Evolutionary conservation across 202 grass and related monocot species (phyloP).

Genomic region (Zoysia matrella): DNA sequence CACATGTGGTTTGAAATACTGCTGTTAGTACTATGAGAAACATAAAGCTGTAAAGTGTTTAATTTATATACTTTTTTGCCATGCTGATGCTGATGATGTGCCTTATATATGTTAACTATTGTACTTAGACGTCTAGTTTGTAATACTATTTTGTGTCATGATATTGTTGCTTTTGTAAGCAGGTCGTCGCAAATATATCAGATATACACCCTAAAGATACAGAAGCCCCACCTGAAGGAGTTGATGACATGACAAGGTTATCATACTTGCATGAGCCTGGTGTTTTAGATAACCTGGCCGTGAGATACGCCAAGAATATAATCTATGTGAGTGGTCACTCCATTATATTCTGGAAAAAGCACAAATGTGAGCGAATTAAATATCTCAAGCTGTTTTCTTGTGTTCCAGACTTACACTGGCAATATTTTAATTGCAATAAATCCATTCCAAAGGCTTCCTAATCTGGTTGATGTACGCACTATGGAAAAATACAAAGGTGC

Average conservation of each 20-base stretch:
- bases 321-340: constrained; percentile 80
- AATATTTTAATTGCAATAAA: constrained; percentile 96
- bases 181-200: constrained; percentile 69
- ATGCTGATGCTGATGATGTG: constrained; percentile 1
- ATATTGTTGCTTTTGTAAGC: constrained; percentile 40
- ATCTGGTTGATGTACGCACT: constrained; percentile 67
- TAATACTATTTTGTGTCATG: constrained; percentile 22
- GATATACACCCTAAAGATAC: constrained; percentile 73
- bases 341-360: constrained; percentile 41
- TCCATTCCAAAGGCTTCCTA: constrained; percentile 91
- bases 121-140: constrained; percentile 18
- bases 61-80: constrained; percentile 5
- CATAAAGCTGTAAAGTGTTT: not conserved
- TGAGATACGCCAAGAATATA: constrained; percentile 77
- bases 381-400: constrained; percentile 48
- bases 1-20: constrained; percentile 23
- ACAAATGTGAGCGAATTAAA: constrained; percentile 25
- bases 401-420: constrained; percentile 9
- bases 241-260: constrained; percentile 90
- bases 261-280: constrained; percentile 91
- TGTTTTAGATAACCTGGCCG: constrained; percentile 75
- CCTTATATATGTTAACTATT: not conserved
- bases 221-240: constrained; percentile 67
- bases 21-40: not conserved
- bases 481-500: constrained; percentile 90